Conservation (phyloP, 345 rosid species). For the Combretum micranthum region DNA sequence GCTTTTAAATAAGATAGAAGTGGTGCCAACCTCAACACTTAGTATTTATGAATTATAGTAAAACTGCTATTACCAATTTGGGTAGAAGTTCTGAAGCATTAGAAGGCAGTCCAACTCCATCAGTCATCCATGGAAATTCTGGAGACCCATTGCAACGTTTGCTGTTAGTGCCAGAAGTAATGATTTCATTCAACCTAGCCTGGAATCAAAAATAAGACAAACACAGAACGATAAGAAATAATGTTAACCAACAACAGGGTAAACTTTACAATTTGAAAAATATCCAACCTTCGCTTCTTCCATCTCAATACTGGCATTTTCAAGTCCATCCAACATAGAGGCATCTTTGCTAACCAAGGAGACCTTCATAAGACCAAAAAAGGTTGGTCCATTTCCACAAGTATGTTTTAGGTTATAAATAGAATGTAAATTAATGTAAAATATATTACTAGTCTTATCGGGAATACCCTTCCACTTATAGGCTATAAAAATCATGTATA, state of each 20-base stretch:
- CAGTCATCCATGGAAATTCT: slow-evolving; percentile 92
- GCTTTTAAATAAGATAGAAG: too few relatives aligned
- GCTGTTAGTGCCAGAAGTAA: slow-evolving; percentile 52
- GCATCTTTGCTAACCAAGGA: slow-evolving; percentile 99
- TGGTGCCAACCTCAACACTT: too few relatives aligned
- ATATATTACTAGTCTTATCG: too few relatives aligned
- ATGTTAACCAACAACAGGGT: too few relatives aligned
- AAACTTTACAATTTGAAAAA: slow-evolving; percentile 14
- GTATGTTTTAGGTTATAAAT: too few relatives aligned
- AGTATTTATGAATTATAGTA: too few relatives aligned
- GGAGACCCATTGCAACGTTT: slow-evolving; percentile 40
- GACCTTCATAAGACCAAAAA: slow-evolving; percentile 43
- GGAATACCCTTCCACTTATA: too few relatives aligned
- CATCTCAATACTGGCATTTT: slow-evolving; percentile 88
- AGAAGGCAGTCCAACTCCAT: slow-evolving; percentile 92
- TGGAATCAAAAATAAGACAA: slow-evolving; percentile 8
- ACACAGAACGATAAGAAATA: slow-evolving; percentile 1
- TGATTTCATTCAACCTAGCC: slow-evolving; percentile 89
- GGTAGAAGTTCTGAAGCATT: slow-evolving; percentile 76
- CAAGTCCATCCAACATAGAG: slow-evolving; percentile 99
- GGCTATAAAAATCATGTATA: too few relatives aligned
- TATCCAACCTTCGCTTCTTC: slow-evolving; percentile 86
- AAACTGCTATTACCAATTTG: slow-evolving; percentile 43
- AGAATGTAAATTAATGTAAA: too few relatives aligned
- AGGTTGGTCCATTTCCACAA: slow-evolving; percentile 15